Conservation (phyloP, 176 grass and related monocot species). For the Oryza officinalis region DNA sequence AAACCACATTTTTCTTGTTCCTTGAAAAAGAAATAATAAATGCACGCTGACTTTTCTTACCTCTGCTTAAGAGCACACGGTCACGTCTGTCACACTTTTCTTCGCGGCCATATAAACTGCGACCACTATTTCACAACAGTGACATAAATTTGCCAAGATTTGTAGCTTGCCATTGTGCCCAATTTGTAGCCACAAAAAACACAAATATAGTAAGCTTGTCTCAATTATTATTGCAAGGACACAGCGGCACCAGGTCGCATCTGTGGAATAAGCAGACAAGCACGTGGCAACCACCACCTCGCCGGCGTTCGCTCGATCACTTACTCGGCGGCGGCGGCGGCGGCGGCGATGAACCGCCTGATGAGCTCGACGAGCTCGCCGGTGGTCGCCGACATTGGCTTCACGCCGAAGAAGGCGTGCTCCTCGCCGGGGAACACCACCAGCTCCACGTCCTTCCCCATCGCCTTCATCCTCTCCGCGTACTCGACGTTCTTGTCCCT, state of each 20-base stretch:
- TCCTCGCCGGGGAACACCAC: conserved; percentile 43
- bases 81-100: too few species aligned
- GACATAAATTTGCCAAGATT: not conserved
- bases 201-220: not conserved
- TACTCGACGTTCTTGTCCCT: conserved; percentile 49
- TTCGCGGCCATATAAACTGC: too few species aligned
- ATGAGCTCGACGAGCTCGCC: conserved; percentile 47
- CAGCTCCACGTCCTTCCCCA: conserved; percentile 41
- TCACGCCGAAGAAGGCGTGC: conserved; percentile 47
- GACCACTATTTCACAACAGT: not conserved
- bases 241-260: too few species aligned
- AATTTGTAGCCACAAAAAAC: not conserved
- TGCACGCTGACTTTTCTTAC: too few species aligned
- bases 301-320: not conserved
- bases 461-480: conserved; percentile 35
- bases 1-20: too few species aligned
- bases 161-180: not conserved
- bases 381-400: conserved; percentile 46
- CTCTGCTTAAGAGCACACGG: too few species aligned
- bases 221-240: too few species aligned
- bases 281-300: too few species aligned
- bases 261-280: too few species aligned
- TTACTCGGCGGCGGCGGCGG: not conserved
- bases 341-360: conserved; percentile 37
- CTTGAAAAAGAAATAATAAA: too few species aligned